Evolutionary conservation across 202 grass and related monocot species (phyloP).

Genomic region (Zizania palustris): DNA sequence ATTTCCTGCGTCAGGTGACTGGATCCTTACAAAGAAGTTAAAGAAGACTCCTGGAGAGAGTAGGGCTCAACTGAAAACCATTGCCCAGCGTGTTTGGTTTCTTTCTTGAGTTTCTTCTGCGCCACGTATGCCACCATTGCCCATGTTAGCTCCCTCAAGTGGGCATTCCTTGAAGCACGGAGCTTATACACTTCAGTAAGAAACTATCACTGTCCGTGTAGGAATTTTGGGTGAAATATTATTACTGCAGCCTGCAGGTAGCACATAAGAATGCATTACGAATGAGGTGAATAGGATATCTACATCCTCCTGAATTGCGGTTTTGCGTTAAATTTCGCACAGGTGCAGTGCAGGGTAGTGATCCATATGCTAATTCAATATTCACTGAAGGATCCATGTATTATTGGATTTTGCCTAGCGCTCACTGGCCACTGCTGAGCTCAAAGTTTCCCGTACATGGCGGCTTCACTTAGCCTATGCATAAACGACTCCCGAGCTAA

Average conservation of each 20-base stretch:
- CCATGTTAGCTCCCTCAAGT: background rate
- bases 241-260: too few species aligned
- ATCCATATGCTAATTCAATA: too few species aligned
- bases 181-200: background rate
- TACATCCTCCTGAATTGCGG: too few species aligned
- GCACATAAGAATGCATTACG: too few species aligned
- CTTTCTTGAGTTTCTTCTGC: background rate
- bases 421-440: background rate
- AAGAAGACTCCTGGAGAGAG: background rate
- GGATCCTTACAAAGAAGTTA: background rate
- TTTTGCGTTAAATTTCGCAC: too few species aligned
- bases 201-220: background rate
- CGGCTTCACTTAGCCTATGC: background rate
- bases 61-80: background rate
- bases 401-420: background rate
- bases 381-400: too few species aligned
- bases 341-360: too few species aligned
- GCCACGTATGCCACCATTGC: background rate
- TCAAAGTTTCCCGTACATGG: background rate
- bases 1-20: constrained; percentile 14
- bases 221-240: too few species aligned
- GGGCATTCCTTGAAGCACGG: background rate
- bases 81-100: background rate
- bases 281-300: too few species aligned
- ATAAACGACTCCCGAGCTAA: constrained; percentile 17